Base-by-base conservation (phyloP, 164 flowering plant genomes). In the Berberis thunbergii region DNA sequence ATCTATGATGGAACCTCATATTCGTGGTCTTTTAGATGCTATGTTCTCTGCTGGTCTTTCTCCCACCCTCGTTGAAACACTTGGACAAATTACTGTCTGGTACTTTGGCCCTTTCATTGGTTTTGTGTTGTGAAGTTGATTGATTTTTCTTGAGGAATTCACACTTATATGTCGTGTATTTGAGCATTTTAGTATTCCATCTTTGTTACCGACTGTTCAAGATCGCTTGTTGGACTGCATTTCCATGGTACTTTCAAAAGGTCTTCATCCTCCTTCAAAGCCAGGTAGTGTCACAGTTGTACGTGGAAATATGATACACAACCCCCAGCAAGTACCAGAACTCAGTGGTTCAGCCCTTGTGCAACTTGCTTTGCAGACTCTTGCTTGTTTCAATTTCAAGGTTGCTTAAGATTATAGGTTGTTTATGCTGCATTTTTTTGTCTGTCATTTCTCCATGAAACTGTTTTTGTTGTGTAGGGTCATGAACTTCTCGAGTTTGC, bases 401-500 rank as follows among this genome's bases (percentile, higher is more conserved):
- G 99, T 94, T 46, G 63, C 74, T 59, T 69, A 41, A 12, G 40
- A 45, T 64, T 1, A 46, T 54, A 6, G 41, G 8, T 65, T 61
- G 49, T 49, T 54, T 61, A n/a, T 12, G 46, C 60, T 49, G 44
- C 65, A 26, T 26, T 26, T 26, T 26, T 26, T 8, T 58, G 49
- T 39, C 4, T 63, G 45, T 45, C 64, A 43, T 62, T 61, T 74
- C 45, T 55, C 43, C 46, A 49, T 57, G 58, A 67, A 46, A 52
- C 42, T 72, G 45, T 43, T 55, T 26, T 67, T 0, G 26, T 76
- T 41, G 52, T 75, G 45, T 69, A 94, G 98, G 99, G 96, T 13
- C 97, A 86, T 74, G 97, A 94, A 57, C 97, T 91, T 73, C 99
- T 94, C 38, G 97, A 84, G 78, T 89, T 94, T 79, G 90, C 88